Evolutionary conservation across 2,329 filamentous ascomycete species (phyloP), one percentile per base, ranked within the genome.

Genomic region (Aspergillus sergii): DNA sequence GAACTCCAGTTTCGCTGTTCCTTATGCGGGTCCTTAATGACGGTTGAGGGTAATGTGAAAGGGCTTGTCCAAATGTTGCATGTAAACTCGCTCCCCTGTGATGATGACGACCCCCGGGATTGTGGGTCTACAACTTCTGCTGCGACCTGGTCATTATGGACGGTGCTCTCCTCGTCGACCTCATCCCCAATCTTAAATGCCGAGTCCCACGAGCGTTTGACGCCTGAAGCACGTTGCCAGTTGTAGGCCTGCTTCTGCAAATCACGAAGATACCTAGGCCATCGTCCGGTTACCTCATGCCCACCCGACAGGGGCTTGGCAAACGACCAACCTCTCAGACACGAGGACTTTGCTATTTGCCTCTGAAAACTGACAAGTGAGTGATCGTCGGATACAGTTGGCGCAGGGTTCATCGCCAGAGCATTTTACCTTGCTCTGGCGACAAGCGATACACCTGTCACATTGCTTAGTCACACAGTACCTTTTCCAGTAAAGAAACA

Each of bases 341-440:
- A 41, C 39, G 7, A 41, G 39, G 2, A 41, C 39, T n/a, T 41
- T 41, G 19, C 39, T 41, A n/a, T 41, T 41, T 41, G 39, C 39
- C 16, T 41, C 39, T 3, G 39, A 41, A 41, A 41, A 41, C 66
- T 26, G 68, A 64, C 12, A 69, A 23, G 4, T 60, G 57, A n/a
- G 46, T 64, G 14, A 62, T 63, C 64, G 62, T 23, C 67, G 60
- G 30, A 60, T 59, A 43, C 70, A 72, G 60, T 72, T 72, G 23
- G 61, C 72, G 65, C 79, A 81, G 26, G 79, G 79, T 46, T 74
- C 67, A 5, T 69, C 62, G n/a, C 79, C 79, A 23, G 78, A 76
- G 69, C 79, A 81, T 66, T 77, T 78, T 59, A 81, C 80, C 67
- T 82, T 81, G 63, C 78, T 78, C 56, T 74, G 71, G 12, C 80